A percentile compares a stretch with the other conserved stretches of the same genome.
phyloP scores from a whole-genome alignment of 1,284 basidiomycete species.

The Sanghuangporus sanghuang region DNA sequence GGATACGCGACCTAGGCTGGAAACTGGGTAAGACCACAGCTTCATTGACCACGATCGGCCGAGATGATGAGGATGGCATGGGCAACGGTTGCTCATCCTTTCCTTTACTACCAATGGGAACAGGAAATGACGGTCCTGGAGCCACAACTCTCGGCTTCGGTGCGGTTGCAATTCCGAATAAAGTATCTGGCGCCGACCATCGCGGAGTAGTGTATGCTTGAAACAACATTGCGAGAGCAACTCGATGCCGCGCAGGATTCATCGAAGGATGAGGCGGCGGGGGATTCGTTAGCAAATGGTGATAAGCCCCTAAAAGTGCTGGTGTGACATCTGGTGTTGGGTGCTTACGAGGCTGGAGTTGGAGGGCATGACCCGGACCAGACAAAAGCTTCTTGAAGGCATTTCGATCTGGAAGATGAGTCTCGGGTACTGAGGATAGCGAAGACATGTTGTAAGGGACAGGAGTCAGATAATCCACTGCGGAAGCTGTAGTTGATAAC shows the following conservation, averaged over 20 bases:
- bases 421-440: slow-evolving; percentile 51
- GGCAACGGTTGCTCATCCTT: slow-evolving; percentile 33
- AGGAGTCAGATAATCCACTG: slow-evolving; percentile 60
- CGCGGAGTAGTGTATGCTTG: slow-evolving; percentile 52
- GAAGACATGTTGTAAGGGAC: slow-evolving; percentile 67
- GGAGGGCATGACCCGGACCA: slow-evolving; percentile 2
- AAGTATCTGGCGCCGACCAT: slow-evolving; percentile 61
- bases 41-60: slow-evolving; percentile 49
- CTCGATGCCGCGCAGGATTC: slow-evolving; percentile 59
- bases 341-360: slow-evolving; percentile 18
- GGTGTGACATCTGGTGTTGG: slow-evolving; percentile 42
- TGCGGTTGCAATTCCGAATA: slow-evolving; percentile 51
- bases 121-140: slow-evolving; percentile 50
- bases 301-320: slow-evolving; percentile 61
- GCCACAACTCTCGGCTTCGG: slow-evolving; percentile 52
- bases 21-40: slow-evolving; percentile 45
- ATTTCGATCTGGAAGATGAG: slow-evolving; percentile 55
- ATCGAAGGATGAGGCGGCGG: slow-evolving; percentile 39
- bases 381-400: neutral
- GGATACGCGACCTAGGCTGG: slow-evolving; percentile 51
- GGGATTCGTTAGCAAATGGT: slow-evolving; percentile 65
- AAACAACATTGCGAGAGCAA: slow-evolving; percentile 59
- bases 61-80: slow-evolving; percentile 47
- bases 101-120: slow-evolving; percentile 26
- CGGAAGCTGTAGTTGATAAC: slow-evolving; percentile 40